Conservation (phyloP, 2,329 filamentous ascomycete genomes). For the Macrophomina pseudophaseolina region DNA sequence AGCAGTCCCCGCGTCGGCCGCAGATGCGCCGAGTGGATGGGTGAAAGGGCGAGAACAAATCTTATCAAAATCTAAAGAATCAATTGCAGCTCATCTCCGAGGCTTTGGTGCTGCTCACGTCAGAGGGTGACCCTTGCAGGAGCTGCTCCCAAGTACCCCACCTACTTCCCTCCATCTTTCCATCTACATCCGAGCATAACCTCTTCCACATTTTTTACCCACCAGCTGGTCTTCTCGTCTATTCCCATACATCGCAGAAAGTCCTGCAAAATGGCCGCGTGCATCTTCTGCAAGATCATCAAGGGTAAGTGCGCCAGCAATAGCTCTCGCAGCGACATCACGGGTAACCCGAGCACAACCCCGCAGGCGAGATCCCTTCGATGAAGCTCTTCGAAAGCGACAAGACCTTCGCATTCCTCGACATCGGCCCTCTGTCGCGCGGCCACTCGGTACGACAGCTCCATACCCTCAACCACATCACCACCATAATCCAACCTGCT, state of each 20-base stretch:
- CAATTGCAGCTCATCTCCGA: slow-evolving; percentile 20
- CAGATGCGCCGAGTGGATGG: neutral
- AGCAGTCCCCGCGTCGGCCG: slow-evolving; percentile 6
- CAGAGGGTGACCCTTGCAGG: slow-evolving; percentile 7
- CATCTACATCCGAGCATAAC: slow-evolving; percentile 2
- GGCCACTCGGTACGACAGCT: slow-evolving; percentile 77
- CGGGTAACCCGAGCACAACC: slow-evolving; percentile 18
- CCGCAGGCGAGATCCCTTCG: slow-evolving; percentile 86
- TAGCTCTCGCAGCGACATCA: neutral
- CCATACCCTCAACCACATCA: neutral
- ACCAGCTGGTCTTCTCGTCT: neutral
- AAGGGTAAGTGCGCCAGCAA: slow-evolving; percentile 67
- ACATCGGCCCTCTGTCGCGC: slow-evolving; percentile 86
- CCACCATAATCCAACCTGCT: neutral
- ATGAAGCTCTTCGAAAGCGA: slow-evolving; percentile 97
- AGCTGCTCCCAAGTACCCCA: slow-evolving; percentile 11
- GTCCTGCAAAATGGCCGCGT: slow-evolving; percentile 57
- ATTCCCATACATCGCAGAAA: neutral
- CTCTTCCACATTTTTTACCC: neutral
- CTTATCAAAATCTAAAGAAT: slow-evolving; percentile 10
- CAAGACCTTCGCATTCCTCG: slow-evolving; percentile 92
- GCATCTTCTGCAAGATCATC: slow-evolving; percentile 98
- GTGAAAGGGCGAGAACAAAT: neutral
- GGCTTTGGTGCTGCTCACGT: neutral
- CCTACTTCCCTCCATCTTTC: slow-evolving; percentile 12